Evolutionary conservation across 2,329 filamentous ascomycete genomes (phyloP).

Genomic region (Chrysoporthe deuterocubensis): DNA sequence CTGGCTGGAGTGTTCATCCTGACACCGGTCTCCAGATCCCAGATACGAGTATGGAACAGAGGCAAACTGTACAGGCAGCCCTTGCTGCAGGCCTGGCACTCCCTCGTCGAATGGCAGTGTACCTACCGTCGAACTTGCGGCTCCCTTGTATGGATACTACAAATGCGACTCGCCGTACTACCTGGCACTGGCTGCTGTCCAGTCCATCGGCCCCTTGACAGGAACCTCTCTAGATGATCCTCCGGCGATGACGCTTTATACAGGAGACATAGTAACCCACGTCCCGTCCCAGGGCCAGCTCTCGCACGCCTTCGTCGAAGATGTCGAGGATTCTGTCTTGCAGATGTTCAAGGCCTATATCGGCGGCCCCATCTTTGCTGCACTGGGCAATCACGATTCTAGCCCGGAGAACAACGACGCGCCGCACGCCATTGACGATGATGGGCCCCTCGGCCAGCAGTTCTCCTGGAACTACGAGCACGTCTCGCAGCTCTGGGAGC

Average conservation of each 20-base stretch:
- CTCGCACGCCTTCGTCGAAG: slow-evolving; percentile 56
- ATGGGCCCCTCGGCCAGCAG: slow-evolving; percentile 55
- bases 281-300: slow-evolving; percentile 52
- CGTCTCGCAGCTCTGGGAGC: slow-evolving; percentile 57
- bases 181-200: slow-evolving; percentile 57
- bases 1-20: background rate
- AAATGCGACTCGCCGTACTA: slow-evolving; percentile 63
- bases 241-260: slow-evolving; percentile 59
- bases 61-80: slow-evolving; percentile 53
- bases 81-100: slow-evolving; percentile 56
- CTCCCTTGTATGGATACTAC: slow-evolving; percentile 58
- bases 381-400: slow-evolving; percentile 62
- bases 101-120: slow-evolving; percentile 38
- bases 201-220: slow-evolving; percentile 59
- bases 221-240: slow-evolving; percentile 52
- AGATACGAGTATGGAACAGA: slow-evolving; percentile 57
- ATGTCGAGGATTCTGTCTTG: slow-evolving; percentile 56
- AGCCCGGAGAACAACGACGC: slow-evolving; percentile 57
- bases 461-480: slow-evolving; percentile 64
- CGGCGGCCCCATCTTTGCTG: slow-evolving; percentile 58
- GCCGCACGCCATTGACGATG: slow-evolving; percentile 53
- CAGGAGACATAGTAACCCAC: slow-evolving; percentile 60
- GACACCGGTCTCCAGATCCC: slow-evolving; percentile 43
- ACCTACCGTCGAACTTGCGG: slow-evolving; percentile 49
- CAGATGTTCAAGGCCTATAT: slow-evolving; percentile 60